Percentiles rank a stretch among this genome's conserved stretches.
phyloP scores from a whole-genome alignment of 192 early-diverging fungal genomes.

The Rhizophagus prolifer region DNA sequence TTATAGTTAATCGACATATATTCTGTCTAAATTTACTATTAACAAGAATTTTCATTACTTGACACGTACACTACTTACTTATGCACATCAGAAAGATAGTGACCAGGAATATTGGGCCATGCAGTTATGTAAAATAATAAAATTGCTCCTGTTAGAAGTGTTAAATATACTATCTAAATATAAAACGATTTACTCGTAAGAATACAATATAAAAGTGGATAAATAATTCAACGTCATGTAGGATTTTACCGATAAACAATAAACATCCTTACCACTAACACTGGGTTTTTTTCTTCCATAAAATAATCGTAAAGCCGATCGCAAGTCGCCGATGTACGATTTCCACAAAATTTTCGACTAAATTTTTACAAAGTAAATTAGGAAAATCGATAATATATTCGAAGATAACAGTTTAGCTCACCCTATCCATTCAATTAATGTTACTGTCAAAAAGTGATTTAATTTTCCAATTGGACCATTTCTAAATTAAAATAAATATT shows the following conservation, averaged over 20 bases:
- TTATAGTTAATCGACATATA: background rate
- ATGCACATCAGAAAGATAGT: constrained; percentile 36
- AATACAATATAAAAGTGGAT: background rate
- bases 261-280: constrained; percentile 2
- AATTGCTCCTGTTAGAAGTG: constrained; percentile 31
- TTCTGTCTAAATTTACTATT: background rate
- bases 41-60: background rate
- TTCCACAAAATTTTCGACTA: constrained; percentile 7
- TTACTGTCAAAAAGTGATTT: background rate
- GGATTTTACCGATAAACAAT: background rate
- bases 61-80: constrained; percentile 33
- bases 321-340: background rate
- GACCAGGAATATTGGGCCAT: constrained; percentile 37
- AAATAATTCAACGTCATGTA: too few relatives aligned
- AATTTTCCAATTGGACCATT: constrained; percentile 19
- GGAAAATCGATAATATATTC: background rate
- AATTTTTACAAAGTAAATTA: background rate
- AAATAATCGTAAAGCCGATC: constrained; percentile 7
- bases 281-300: constrained; percentile 22
- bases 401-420: background rate
- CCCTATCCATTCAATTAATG: constrained; percentile 6
- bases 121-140: constrained; percentile 29
- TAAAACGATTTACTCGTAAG: background rate
- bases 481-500: constrained; percentile 2
- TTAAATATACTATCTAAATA: constrained; percentile 37